Percentiles rank a stretch among this genome's conserved stretches.
Conservation (phyloP, 495 filamentous ascomycete species). For the Lichenothelia convexa region DNA sequence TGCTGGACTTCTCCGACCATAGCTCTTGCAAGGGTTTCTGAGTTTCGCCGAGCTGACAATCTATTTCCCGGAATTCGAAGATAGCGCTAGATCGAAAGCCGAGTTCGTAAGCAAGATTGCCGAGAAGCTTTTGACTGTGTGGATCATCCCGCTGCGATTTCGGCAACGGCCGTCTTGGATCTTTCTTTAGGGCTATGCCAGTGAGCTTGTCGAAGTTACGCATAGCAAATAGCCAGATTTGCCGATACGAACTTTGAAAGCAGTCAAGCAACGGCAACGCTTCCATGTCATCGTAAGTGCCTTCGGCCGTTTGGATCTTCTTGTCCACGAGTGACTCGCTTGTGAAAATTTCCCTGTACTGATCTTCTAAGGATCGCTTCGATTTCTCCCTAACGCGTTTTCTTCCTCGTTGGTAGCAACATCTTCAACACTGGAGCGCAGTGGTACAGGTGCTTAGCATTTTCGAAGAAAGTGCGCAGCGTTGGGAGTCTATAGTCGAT, state of each 20-base stretch:
- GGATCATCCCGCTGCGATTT: no score
- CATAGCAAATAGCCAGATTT: slow-evolving; percentile 6
- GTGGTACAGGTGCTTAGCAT: slow-evolving; percentile 18
- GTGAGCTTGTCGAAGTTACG: slow-evolving; percentile 8
- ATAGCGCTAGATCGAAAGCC: no score
- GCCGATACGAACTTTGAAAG: neutral
- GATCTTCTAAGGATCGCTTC: no score
- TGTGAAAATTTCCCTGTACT: neutral
- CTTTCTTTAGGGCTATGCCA: slow-evolving; percentile 5
- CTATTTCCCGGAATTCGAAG: no score
- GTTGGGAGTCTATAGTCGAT: slow-evolving; percentile 13
- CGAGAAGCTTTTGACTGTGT: no score
- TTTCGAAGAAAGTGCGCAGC: slow-evolving; percentile 16
- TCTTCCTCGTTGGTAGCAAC: slow-evolving; percentile 10
- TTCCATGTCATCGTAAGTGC: slow-evolving; percentile 6
- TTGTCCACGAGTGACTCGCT: slow-evolving; percentile 1
- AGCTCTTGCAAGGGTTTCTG: no score
- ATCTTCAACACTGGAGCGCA: slow-evolving; percentile 13
- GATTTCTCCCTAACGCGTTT: slow-evolving; percentile 7
- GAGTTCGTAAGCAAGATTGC: no score
- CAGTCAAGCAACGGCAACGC: neutral
- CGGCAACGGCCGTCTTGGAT: slow-evolving; percentile 1
- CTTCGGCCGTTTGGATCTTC: slow-evolving; percentile 4
- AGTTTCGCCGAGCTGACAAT: no score
- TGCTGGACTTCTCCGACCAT: no score